Evolutionary conservation across 163 green algal genomes (phyloP), one percentile per base, ranked within the genome.

Genomic region (Smithsoniella earleae): DNA sequence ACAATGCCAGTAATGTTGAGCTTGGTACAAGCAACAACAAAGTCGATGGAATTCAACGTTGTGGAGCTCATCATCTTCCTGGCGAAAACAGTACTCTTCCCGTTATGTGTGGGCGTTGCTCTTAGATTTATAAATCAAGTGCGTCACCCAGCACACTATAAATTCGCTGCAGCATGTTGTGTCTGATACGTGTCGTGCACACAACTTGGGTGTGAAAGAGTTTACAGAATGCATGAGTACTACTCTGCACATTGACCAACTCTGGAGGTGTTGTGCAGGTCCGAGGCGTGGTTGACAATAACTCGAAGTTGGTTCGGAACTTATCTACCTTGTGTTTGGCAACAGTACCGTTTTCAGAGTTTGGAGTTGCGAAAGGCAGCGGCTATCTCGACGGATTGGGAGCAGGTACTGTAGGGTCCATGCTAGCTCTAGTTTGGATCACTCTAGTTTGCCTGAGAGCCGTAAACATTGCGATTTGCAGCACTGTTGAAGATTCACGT

Each of bases 1-100:
- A 97, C 92, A 0, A 82, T 96, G 74, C 89, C 90, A 16, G 77
- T 89, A 33, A 44, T 88, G 18, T 75, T 95, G 49, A 78, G 75
- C 1, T 31, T 36, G 10, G 52, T 88, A 10, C 76, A 95, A 25
- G 80, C n/a, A 22, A 37, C 75, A 4, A 34, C 75, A 3, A 25
- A 18, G 18, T 74, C 74, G 1, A 52, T 78, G 1, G 30, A 20
- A 16, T 77, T 94, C 33, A 63, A 87, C 16, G 78, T 82, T 0
- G 27, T 65, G 4, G 75, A 78, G 6, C 75, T 95, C 75, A 78
- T 91, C 27, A 22, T 36, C 8, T 79, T 80, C 45, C 83, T 95
- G 52, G 52, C 89, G 20, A 54, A 73, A 3, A 84, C 82, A 34
- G 86, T 95, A 33, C 76, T 94, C 58, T 2, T 85, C 46, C 89